Evolutionary conservation across 768 basidiomycete species (phyloP), one percentile per base, ranked within the genome.

Genomic region (Steccherinum ochraceum): DNA sequence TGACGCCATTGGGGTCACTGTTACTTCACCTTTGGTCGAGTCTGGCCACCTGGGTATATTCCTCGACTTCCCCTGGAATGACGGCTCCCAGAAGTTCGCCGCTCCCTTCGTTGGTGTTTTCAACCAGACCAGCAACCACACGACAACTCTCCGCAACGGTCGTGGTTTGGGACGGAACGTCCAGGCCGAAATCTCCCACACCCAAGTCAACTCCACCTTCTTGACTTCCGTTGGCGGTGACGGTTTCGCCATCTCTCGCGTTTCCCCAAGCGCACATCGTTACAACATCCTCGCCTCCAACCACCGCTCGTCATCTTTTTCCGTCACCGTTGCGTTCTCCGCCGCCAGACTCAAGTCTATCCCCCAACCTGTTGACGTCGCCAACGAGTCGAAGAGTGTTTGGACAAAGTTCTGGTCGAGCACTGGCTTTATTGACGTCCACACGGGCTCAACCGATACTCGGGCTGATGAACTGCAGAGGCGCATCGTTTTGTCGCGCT

Each of bases 31-130:
- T 1, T 65, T 80, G 18, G 45, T 83, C n/a, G 13, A 56, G 12
- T 51, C 56, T 5, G 69, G 70, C 2, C 62, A 62, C 27, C 61
- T 81, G 5, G 77, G 74, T 0, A 18, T 80, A 0, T 81, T 79
- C 61, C 54, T 83, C 12, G 79, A 83, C 59, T 81, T 78, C 55
- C 79, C 79, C 4, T 83, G 78, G 78, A 78, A 78, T 61, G 79
- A 79, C 53, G 81, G 81, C n/a, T 64, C 59, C 16, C 51, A 61
- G 16, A 80, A 81, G 58, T 83, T 81, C 59, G 70, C 71, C 16
- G 79, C 75, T 3, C 80, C 80, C 1, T 80, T 79, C 55, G 81
- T 83, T 0, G 81, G 81, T 2, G 61, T 61, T n/a, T 80, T 65
- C 65, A 72, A 76, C 52, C 68, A 66, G 40, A 71, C 74, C 0